Percentiles rank a stretch among this genome's conserved stretches.
Conservation (phyloP, 306 rosid genomes). For the Alnus glutinosa region DNA sequence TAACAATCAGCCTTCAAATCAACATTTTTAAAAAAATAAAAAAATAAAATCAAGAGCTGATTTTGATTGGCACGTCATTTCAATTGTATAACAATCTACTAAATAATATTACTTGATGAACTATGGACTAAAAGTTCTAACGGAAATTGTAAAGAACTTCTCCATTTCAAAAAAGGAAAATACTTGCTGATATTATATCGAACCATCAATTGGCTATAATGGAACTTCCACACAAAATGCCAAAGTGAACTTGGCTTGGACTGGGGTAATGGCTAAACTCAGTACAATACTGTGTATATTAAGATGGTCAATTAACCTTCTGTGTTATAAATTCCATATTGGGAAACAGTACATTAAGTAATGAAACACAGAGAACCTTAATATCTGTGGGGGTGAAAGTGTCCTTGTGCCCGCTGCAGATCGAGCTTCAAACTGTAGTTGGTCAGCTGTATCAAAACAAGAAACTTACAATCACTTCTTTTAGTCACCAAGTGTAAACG, state of each 20-base stretch:
- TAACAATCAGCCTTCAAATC: no score
- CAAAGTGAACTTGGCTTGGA: constrained; percentile 21
- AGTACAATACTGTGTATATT: constrained; percentile 5
- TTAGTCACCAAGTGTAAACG: not conserved
- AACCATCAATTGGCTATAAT: not conserved
- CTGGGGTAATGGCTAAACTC: not conserved
- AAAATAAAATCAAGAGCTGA: no score
- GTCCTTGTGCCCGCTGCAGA: constrained; percentile 44
- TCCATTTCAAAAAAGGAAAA: not conserved
- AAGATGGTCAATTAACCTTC: not conserved
- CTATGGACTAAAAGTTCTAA: not conserved
- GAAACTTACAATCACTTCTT: not conserved
- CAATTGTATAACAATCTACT: no score
- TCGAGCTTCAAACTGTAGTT: constrained; percentile 43
- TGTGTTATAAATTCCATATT: not conserved
- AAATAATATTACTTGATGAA: no score
- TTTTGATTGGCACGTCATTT: no score
- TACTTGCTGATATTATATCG: not conserved
- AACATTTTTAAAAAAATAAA: no score
- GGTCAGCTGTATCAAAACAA: constrained; percentile 33
- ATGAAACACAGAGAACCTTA: constrained; percentile 9
- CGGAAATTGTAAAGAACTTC: not conserved
- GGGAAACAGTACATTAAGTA: not conserved
- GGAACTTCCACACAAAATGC: constrained; percentile 21
- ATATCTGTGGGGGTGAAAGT: constrained; percentile 34